phyloP scores from a whole-genome alignment of 2,329 filamentous ascomycete species.

The Ophidiomyces ophidiicola region DNA sequence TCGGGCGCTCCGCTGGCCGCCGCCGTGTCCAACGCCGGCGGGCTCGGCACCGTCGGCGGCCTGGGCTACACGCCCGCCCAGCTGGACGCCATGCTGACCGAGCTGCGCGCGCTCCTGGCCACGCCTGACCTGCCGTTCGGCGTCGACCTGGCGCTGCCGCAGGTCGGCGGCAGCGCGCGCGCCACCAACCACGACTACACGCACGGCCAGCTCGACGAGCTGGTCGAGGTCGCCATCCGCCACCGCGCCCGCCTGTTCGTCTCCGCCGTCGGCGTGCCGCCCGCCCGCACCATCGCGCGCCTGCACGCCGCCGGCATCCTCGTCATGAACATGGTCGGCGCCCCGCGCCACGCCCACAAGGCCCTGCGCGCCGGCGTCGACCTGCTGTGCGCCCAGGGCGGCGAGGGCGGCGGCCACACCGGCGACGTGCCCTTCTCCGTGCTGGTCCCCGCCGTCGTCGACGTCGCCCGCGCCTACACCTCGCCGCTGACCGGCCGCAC shows the following conservation, averaged over 20 bases:
- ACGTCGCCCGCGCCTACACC: slow-evolving; percentile 62
- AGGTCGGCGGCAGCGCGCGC: slow-evolving; percentile 70
- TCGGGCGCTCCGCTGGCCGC: slow-evolving; percentile 68
- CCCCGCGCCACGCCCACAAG: slow-evolving; percentile 82
- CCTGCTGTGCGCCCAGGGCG: slow-evolving; percentile 82
- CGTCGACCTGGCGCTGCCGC: slow-evolving; percentile 80
- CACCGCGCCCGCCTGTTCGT: slow-evolving; percentile 80
- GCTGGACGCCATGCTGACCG: slow-evolving; percentile 68
- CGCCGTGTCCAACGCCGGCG: slow-evolving; percentile 78
- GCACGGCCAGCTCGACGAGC: slow-evolving; percentile 70
- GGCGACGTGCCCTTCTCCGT: slow-evolving; percentile 78
- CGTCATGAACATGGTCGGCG: slow-evolving; percentile 96
- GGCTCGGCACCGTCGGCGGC: slow-evolving; percentile 53
- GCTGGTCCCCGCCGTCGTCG: slow-evolving; percentile 73
- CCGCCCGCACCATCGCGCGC: slow-evolving; percentile 56
- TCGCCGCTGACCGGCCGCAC: slow-evolving; percentile 57
- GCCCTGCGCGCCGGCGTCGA: slow-evolving; percentile 78
- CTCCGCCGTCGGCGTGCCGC: slow-evolving; percentile 76
- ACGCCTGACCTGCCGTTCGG: slow-evolving; percentile 68
- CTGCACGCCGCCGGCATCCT: slow-evolving; percentile 70
- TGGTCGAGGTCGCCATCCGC: slow-evolving; percentile 75
- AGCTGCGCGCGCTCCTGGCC: slow-evolving; percentile 64
- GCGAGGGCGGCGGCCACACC: slow-evolving; percentile 87
- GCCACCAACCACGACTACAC: slow-evolving; percentile 97
- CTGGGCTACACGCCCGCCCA: slow-evolving; percentile 59